Conservation (phyloP, 2,329 filamentous ascomycete species). For the Fusarium incarnatum region DNA sequence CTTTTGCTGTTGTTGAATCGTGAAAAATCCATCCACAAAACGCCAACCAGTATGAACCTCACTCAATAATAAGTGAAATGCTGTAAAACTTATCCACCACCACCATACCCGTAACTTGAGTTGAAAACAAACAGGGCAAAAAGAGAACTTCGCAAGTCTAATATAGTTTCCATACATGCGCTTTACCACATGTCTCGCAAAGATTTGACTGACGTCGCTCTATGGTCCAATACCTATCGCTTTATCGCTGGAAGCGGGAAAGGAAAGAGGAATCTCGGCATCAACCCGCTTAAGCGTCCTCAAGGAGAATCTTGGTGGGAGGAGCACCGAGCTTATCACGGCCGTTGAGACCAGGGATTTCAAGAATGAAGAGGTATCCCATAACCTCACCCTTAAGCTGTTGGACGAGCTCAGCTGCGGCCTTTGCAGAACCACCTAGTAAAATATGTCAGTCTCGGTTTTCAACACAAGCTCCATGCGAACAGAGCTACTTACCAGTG, state of each 20-base stretch:
- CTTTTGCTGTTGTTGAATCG: constrained; percentile 45
- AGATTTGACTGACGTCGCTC: constrained; percentile 28
- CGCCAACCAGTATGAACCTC: constrained; percentile 44
- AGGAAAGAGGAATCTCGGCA: constrained; percentile 27
- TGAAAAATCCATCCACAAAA: constrained; percentile 43
- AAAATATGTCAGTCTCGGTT: constrained; percentile 33
- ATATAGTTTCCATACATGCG: constrained; percentile 28
- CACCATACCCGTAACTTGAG: constrained; percentile 28
- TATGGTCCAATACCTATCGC: constrained; percentile 27
- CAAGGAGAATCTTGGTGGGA: constrained; percentile 85
- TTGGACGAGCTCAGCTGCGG: constrained; percentile 86
- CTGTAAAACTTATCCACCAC: constrained; percentile 22
- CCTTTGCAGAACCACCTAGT: constrained; percentile 88
- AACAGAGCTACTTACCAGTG: constrained; percentile 74
- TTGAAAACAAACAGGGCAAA: constrained; percentile 29
- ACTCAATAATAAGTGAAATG: constrained; percentile 38
- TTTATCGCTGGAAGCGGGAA: constrained; percentile 29
- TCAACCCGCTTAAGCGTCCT: constrained; percentile 51
- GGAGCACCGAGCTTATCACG: constrained; percentile 84
- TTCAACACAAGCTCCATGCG: constrained; percentile 6
- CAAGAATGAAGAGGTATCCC: constrained; percentile 94
- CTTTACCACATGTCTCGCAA: constrained; percentile 18
- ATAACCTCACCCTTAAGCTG: constrained; percentile 87
- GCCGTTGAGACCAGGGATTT: constrained; percentile 93
- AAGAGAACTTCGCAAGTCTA: constrained; percentile 34